Evolutionary conservation across 805 yeast genomes (phyloP), one percentile per base, ranked within the genome.

Genomic region (Kodamaea nitidulidarum): DNA sequence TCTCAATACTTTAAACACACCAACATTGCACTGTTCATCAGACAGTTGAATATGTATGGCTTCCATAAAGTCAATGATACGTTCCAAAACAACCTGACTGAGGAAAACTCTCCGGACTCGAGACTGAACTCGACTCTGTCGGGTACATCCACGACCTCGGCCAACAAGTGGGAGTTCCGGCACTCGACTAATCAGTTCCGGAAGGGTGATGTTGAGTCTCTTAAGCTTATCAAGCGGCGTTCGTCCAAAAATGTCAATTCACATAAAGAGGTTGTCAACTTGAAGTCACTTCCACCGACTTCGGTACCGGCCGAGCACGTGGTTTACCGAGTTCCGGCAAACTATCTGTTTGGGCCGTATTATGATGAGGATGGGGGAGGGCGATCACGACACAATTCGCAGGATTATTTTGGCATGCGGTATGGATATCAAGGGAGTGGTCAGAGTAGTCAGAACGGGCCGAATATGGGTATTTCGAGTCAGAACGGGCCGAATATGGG

Each of bases 161-260:
- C 49, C 36, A 45, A 49, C 39, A 49, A 50, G 34, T 90, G 98
- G 98, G 97, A 91, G 64, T 90, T 90, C 61, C 80, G 81, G 42
- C 98, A 90, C 57, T 77, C 85, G 18, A 80, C 86, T 3, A 86
- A 84, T 25, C 73, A 75, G 43, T 90, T 90, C 63, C 75, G 78
- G 48, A 81, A 87, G 38, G 96, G 96, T 30, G 93, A 88, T 56
- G 61, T 78, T 11, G 93, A 81, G 32, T 70, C 83, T 8, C 63
- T 90, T 44, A 76, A 84, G 39, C 69, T 75, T 11, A 91, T 90
- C 56, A 90, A 87, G 59, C 71, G 98, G 45, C 66, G 96, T 34
- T 77, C 93, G 28, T 60, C 62, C 32, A 65, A 65, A 45, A 67
- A 64, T 40, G 52, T 60, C 32, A 58, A 56, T 44, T 49, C 61